These are phyloP conservation scores for Madurella fahalii DNA, from an alignment of 2,329 filamentous ascomycete genomes.

Conservation along the genomic window DNA sequence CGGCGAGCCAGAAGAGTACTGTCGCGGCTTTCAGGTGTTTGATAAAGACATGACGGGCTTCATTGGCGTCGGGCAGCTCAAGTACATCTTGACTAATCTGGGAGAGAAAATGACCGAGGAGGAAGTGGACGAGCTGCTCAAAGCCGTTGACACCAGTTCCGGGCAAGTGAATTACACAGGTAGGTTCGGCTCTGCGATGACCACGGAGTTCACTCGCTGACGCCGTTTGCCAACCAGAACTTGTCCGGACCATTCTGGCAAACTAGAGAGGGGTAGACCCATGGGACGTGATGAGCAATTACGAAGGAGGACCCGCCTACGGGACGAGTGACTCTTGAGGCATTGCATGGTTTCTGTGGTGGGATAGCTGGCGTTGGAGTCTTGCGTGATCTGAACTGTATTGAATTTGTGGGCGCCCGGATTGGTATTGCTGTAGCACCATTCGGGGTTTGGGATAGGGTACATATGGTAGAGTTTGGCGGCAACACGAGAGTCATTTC, in stretches of 20 bases:
- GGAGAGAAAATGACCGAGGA: slow-evolving; percentile 99
- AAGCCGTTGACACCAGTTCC: slow-evolving; percentile 92
- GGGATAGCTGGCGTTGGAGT: slow-evolving; percentile 26
- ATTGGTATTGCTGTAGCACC: slow-evolving; percentile 13
- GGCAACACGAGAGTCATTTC: slow-evolving; percentile 9
- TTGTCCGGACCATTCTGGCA: slow-evolving; percentile 81
- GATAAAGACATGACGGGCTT: slow-evolving; percentile 99
- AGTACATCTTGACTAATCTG: slow-evolving; percentile 96
- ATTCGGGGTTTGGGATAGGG: slow-evolving; percentile 21
- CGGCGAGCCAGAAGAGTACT: slow-evolving; percentile 96
- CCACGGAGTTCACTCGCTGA: slow-evolving; percentile 1
- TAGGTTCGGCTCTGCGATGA: slow-evolving; percentile 41
- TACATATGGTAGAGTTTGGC: slow-evolving; percentile 8
- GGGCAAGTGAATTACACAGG: slow-evolving; percentile 98
- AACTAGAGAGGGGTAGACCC: slow-evolving; percentile 50
- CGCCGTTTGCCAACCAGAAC: slow-evolving; percentile 47
- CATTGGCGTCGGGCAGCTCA: slow-evolving; percentile 94
- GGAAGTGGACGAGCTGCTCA: slow-evolving; percentile 97
- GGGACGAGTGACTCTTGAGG: slow-evolving; percentile 7
- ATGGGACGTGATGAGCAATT: slow-evolving; percentile 3
- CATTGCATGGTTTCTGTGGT: slow-evolving; percentile 22
- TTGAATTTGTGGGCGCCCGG: slow-evolving; percentile 22
- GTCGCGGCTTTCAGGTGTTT: slow-evolving; percentile 97
- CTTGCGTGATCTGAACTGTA: slow-evolving; percentile 23
- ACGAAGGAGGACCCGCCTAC: slow-evolving; percentile 9